Base-by-base conservation (phyloP, 306 rosid genomes). In the Pueraria montana region DNA sequence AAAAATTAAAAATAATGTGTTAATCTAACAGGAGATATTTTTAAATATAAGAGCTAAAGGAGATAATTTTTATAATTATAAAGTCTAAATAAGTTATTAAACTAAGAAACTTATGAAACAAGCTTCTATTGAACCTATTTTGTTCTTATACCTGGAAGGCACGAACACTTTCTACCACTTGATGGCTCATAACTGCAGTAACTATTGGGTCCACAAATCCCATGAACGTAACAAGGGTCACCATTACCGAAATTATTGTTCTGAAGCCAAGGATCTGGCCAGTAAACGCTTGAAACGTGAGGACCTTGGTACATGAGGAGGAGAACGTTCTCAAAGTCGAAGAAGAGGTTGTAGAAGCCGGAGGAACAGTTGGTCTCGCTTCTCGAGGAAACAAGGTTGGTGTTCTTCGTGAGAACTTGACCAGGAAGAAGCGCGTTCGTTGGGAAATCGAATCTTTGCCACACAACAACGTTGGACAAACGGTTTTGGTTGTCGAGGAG, bases 131-230 rank as follows among this genome's bases (percentile, higher is more conserved):
- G 53, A 48, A 48, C 1, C 53, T 55, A 6, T 18, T 20, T 55
- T 21, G 26, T 55, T 55, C 5, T 7, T 10, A 14, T 63, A 63
- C 70, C 70, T 1, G 80, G 80, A 50, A 81, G 67, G 46, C 85
- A 81, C 0, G 49, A 63, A 63, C 85, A 81, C 27, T 36, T 81
- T 50, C 85, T 49, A 3, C 80, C 85, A 1, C 0, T 62, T 1
- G 10, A 11, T 3, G 68, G 48, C 1, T 24, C n/a, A 3, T 23
- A 0, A 14, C 55, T 61, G 21, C 84, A 81, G 32, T 2, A 20
- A 20, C 84, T 81, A 17, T 72, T 80, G 0, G 73, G 65, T 62
- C 84, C 84, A 81, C 84, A 81, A 81, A 81, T 81, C 5, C 84
- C 84, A 2, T 81, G 84, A 45, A 61, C 7, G 0, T 4, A 0